A percentile compares a stretch with the other conserved stretches of the same genome.
phyloP scores from a whole-genome alignment of 805 yeast genomes.

The Starmerella lactis-condensi region DNA sequence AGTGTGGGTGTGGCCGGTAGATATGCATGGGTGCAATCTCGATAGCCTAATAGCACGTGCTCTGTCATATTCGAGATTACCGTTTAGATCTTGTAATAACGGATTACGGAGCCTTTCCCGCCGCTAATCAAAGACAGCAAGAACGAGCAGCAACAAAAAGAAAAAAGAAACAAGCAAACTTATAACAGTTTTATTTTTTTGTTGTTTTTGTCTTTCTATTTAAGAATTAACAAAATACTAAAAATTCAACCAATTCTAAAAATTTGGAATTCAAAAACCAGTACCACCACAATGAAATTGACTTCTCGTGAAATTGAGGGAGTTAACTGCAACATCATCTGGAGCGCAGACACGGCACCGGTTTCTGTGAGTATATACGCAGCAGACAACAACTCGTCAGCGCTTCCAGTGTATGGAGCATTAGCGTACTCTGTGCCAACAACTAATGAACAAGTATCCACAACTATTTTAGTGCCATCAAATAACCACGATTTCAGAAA shows the following conservation, averaged over 20 bases:
- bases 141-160: slow-evolving; percentile 42
- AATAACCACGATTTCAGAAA: slow-evolving; percentile 10
- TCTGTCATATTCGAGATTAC: too few species aligned
- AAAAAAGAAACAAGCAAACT: slow-evolving; percentile 5
- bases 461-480: slow-evolving; percentile 9
- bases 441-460: background rate
- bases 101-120: too few species aligned
- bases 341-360: slow-evolving; percentile 9
- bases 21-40: too few species aligned
- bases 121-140: slow-evolving; percentile 49
- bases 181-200: slow-evolving; percentile 4
- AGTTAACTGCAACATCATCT: slow-evolving; percentile 9
- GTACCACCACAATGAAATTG: slow-evolving; percentile 1
- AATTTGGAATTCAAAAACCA: too few species aligned
- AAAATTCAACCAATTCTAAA: too few species aligned
- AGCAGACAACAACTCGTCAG: background rate
- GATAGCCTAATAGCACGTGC: too few species aligned
- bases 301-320: slow-evolving; percentile 9
- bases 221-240: too few species aligned
- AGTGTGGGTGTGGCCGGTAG: too few species aligned
- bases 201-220: too few species aligned
- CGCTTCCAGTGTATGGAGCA: slow-evolving; percentile 12
- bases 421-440: slow-evolving; percentile 16
- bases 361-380: slow-evolving; percentile 10
- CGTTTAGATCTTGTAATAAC: too few species aligned